These are phyloP conservation scores for Kurtzmaniella quercitrusa DNA, from an alignment of 1,139 yeast species.

Conservation along the genomic window DNA sequence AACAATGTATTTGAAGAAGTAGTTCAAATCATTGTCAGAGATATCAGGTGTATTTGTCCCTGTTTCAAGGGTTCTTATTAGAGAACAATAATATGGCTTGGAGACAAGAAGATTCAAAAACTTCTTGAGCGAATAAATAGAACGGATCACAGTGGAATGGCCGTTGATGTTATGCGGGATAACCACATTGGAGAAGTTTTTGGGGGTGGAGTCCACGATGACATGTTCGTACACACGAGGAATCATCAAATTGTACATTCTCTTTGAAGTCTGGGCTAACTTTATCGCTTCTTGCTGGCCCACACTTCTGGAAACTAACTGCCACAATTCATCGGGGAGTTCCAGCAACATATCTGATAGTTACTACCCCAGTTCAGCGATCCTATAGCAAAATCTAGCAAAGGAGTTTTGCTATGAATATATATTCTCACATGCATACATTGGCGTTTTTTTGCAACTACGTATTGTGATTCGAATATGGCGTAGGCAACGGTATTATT, in stretches of 20 bases:
- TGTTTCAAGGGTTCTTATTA: constrained; percentile 14
- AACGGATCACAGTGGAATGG: constrained; percentile 6
- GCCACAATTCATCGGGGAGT: constrained; percentile 21
- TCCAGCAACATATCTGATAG: constrained; percentile 11
- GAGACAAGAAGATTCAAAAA: constrained; percentile 16
- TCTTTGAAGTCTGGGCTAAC: constrained; percentile 15
- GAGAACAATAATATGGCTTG: constrained; percentile 12
- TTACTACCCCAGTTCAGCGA: neutral
- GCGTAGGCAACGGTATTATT: constrained; percentile 3
- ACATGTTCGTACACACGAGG: constrained; percentile 20
- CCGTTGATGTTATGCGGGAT: constrained; percentile 4
- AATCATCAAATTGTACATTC: constrained; percentile 11
- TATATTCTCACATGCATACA: neutral
- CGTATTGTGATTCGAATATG: constrained; percentile 1
- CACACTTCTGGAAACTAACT: constrained; percentile 12
- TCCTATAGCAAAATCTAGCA: too few relatives aligned
- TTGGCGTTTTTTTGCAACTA: neutral
- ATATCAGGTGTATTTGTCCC: constrained; percentile 23
- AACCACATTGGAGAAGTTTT: constrained; percentile 5
- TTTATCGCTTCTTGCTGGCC: constrained; percentile 17
- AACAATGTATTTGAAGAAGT: constrained; percentile 14
- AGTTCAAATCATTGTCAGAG: constrained; percentile 20
- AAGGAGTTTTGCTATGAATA: neutral
- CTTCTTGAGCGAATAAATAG: constrained; percentile 17
- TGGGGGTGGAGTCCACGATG: constrained; percentile 18